Evolutionary conservation across 331 rosid genomes (phyloP).

Genomic region (Rosa hybrid): DNA sequence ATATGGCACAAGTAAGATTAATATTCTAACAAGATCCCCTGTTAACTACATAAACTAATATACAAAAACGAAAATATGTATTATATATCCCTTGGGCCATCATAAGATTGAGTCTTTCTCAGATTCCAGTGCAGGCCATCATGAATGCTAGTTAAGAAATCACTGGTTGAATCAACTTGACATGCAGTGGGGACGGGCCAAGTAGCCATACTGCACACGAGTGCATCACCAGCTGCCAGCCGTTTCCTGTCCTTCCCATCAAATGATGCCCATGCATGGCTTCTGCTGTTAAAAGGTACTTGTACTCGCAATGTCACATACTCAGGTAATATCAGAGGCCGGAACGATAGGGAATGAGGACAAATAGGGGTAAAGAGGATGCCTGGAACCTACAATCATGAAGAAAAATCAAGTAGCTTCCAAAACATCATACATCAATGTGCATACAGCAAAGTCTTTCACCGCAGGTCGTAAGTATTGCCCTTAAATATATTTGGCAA

Average conservation of each 20-base stretch:
- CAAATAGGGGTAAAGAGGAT: slow-evolving; percentile 92
- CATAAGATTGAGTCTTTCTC: slow-evolving; percentile 73
- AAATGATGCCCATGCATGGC: slow-evolving; percentile 95
- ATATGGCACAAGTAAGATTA: neutral
- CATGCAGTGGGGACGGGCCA: slow-evolving; percentile 99
- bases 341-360: slow-evolving; percentile 86
- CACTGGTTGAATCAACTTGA: slow-evolving; percentile 75
- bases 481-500: neutral
- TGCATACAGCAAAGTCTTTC: neutral
- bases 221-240: slow-evolving; percentile 86
- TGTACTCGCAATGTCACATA: slow-evolving; percentile 80
- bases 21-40: neutral
- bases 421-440: neutral
- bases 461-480: neutral
- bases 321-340: slow-evolving; percentile 86
- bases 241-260: slow-evolving; percentile 91
- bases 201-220: slow-evolving; percentile 94
- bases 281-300: slow-evolving; percentile 81
- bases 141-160: slow-evolving; percentile 85
- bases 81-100: slow-evolving; percentile 67
- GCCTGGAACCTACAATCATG: slow-evolving; percentile 79
- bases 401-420: slow-evolving; percentile 12
- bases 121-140: slow-evolving; percentile 98
- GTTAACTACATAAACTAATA: neutral
- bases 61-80: neutral